Base-by-base conservation (phyloP, 1,284 basidiomycete genomes). In the Mycosarcoma maydis region DNA sequence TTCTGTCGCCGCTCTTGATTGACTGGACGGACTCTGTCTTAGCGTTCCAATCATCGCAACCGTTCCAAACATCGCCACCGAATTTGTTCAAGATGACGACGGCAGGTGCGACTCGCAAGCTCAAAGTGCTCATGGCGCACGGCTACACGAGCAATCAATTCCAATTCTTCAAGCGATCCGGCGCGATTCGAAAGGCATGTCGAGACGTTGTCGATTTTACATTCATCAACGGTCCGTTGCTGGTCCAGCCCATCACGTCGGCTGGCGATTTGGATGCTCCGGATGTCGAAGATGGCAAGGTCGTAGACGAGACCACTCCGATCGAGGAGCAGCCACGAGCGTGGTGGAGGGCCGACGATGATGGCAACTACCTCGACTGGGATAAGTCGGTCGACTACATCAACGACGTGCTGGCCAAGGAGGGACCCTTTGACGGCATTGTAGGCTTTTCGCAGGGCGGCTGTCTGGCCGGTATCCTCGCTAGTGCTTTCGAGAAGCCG, bases 91-190 rank as follows among this genome's bases (percentile, higher is more conserved):
- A n/a, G n/a, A 61, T 68, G 65, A 22, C 58, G 41, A 40, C 51
- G 20, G 45, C 54, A 14, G 59, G 56, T 13, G 41, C 66, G 3
- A 64, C 61, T 0, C 36, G 58, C 14, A 78, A 78, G 56, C 66
- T 77, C 37, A 60, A 66, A 14, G 58, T 80, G 30, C 72, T 80
- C 20, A 71, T 78, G 53, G 65, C 80, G 13, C 80, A 81, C 40
- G 78, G 80, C 45, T 81, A 76, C 58, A 79, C 80, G 20, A 69
- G 69, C 52, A 81, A 81, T 51, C 55, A 49, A n/a, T 72, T 73
- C 46, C 66, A 73, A 14, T 74, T 77, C 52, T 47, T 57, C 46
- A 58, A 67, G 38, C 62, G 78, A 2, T 56, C 75, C 5, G 73
- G 71, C 9, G 76, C 78, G 3, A 68, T 81, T 22, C 70, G 77